Conservation (phyloP, 2,329 filamentous ascomycete species). For the Trichophyton schoenleinii region DNA sequence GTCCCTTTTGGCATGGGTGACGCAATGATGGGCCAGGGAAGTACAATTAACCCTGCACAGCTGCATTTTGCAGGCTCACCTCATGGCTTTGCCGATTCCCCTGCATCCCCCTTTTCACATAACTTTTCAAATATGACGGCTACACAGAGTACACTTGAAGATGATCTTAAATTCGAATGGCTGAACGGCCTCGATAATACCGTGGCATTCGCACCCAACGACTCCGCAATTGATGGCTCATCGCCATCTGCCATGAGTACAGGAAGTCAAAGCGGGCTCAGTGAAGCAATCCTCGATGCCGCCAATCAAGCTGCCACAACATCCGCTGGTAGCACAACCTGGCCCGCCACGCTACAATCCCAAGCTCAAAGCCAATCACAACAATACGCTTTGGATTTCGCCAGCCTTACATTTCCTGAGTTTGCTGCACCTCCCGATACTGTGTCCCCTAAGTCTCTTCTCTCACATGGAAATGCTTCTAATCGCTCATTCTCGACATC, state of each 20-base stretch:
- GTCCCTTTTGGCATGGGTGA: constrained; percentile 58
- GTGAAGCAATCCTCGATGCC: constrained; percentile 82
- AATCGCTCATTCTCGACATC: constrained; percentile 71
- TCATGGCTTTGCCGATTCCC: constrained; percentile 36
- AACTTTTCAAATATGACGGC: constrained; percentile 35
- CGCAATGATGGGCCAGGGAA: constrained; percentile 53
- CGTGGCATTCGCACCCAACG: constrained; percentile 58
- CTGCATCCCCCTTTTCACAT: constrained; percentile 31
- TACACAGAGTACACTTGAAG: constrained; percentile 45
- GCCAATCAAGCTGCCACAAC: constrained; percentile 47
- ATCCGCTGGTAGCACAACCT: constrained; percentile 43
- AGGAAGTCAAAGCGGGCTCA: constrained; percentile 79
- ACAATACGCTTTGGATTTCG: constrained; percentile 61
- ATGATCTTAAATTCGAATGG: constrained; percentile 76
- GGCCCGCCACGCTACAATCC: constrained; percentile 57
- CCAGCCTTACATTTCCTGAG: constrained; percentile 54
- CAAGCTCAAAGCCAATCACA: constrained; percentile 54
- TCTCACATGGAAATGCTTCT: constrained; percentile 53
- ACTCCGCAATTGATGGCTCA: constrained; percentile 78
- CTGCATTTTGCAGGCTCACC: constrained; percentile 51
- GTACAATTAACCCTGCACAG: constrained; percentile 52
- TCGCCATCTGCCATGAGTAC: constrained; percentile 94
- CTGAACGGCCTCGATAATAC: constrained; percentile 67
- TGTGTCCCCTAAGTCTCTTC: constrained; percentile 62
- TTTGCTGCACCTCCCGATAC: constrained; percentile 57